These are phyloP conservation scores for Luvunga scandens DNA, from an alignment of 345 rosid species.

Conservation along the genomic window DNA sequence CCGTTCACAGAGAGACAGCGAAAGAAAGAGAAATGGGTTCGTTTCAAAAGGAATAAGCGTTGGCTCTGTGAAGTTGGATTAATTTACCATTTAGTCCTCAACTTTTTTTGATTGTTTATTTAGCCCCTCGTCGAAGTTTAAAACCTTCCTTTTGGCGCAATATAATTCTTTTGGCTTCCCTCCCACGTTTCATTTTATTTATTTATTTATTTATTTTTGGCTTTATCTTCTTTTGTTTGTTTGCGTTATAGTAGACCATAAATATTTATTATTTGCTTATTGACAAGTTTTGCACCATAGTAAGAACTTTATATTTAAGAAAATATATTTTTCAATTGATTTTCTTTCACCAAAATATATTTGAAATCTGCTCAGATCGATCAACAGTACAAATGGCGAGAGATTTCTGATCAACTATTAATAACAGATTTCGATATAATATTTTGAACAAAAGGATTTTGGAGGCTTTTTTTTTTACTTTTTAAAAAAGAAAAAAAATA, in stretches of 20 bases:
- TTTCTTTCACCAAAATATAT: no score
- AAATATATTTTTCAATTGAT: no score
- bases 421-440: not conserved
- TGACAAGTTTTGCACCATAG: no score
- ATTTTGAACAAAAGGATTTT: not conserved
- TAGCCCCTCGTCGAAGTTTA: not conserved
- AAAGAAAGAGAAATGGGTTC: not conserved
- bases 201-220: not conserved
- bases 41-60: conserved; percentile 6
- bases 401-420: no score
- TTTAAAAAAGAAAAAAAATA: not conserved
- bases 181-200: not conserved
- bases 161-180: not conserved
- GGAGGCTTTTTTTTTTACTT: not conserved
- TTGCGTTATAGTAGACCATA: no score
- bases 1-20: conserved; percentile 2
- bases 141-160: conserved; percentile 8
- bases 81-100: not conserved
- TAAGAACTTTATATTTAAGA: no score
- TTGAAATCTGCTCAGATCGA: no score
- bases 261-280: no score
- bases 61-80: conserved; percentile 8
- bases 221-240: no score
- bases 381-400: no score
- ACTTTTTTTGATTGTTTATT: not conserved